Evolutionary conservation across 352 stramenopile genomes (phyloP), one percentile per base, ranked within the genome.

Genomic region (Stramenopiles sp.): DNA sequence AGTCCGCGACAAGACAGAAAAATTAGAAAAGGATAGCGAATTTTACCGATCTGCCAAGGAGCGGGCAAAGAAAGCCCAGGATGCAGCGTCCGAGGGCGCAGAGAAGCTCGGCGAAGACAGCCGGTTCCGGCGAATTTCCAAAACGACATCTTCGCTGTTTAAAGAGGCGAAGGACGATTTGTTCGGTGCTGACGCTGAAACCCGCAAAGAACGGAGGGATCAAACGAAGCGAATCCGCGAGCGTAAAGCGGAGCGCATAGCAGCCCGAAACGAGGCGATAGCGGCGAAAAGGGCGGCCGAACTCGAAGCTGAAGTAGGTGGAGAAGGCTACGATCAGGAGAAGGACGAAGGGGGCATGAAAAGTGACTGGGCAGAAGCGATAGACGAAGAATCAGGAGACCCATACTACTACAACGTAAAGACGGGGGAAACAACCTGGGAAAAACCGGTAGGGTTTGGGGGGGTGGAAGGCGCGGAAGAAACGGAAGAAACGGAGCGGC

Each of bases 371-470:
- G 82, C 88, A 12, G 87, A 92, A 69, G 89, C 88, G 80, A 87
- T 89, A 35, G 87, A 93, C 78, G 87, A 93, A 77, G 87, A 86
- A 80, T 89, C 84, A 0, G 87, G 87, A 4, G 83, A 85, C 4
- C 82, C 85, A 0, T 92, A 92, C 77, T 93, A 89, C 80, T 92
- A 90, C 83, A 92, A 92, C 81, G 87, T 80, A 79, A 81, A 89
- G 76, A 93, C 87, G 31, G 87, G 86, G 34, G 87, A 93, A 71
- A 81, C 84, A 49, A 90, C 88, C 76, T 93, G 87, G 87, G 87
- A 78, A 25, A 75, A 77, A 18, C 76, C 76, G 12, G 12, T 18
- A 53, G 43, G 43, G 12, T n/a, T 53, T 18, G 12, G 43, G 43
- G 12, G 43, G 12, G 25, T 25, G 43, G 25, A 53, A 12, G 43